phyloP scores from a whole-genome alignment of 208 protist species.

The Novymonas esmeraldas region DNA sequence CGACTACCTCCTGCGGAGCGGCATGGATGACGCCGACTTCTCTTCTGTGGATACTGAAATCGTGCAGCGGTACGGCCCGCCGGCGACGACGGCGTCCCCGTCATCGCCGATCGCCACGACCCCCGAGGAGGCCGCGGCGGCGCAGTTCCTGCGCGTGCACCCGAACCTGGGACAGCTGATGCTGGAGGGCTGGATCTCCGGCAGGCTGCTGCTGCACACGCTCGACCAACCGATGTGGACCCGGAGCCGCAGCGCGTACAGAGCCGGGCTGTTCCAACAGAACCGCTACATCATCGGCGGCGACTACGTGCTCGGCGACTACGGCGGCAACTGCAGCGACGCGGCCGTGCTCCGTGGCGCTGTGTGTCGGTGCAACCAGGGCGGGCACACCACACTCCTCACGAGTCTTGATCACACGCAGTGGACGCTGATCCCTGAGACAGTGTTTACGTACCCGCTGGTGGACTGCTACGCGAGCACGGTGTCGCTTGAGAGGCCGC shows the following conservation, averaged over 20 bases:
- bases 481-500: no score
- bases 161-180: slow-evolving; percentile 29
- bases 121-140: no score
- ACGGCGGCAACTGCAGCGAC: no score
- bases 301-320: no score
- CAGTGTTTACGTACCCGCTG: slow-evolving; percentile 7
- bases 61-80: neutral
- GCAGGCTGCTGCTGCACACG: slow-evolving; percentile 26
- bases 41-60: neutral
- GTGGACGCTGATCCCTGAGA: neutral
- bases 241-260: slow-evolving; percentile 16
- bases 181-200: slow-evolving; percentile 48
- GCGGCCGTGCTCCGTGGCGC: slow-evolving; percentile 29
- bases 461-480: slow-evolving; percentile 13
- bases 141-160: slow-evolving; percentile 15
- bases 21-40: neutral
- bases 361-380: no score
- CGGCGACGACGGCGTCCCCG: neutral
- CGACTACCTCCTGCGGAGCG: slow-evolving; percentile 32
- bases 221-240: slow-evolving; percentile 16
- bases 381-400: slow-evolving; percentile 6
- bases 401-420: neutral
- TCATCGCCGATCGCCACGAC: neutral
- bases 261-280: slow-evolving; percentile 39
- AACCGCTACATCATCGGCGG: no score